These are phyloP conservation scores for Cercospora sp. DNA, from an alignment of 2,329 filamentous ascomycete species.

Conservation along the genomic window DNA sequence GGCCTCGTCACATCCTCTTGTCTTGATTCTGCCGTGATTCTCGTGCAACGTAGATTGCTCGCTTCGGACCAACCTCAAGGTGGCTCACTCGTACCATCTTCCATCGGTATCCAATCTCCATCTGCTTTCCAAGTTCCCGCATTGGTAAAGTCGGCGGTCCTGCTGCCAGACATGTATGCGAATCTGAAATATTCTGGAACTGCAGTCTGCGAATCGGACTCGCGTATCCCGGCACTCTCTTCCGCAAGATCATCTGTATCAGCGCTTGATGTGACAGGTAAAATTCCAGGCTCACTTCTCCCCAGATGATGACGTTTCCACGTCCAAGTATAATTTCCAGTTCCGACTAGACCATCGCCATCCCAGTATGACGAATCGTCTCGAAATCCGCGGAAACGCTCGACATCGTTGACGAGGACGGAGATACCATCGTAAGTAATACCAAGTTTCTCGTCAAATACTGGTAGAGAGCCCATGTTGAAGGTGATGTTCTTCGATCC, in stretches of 20 bases:
- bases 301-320: constrained; percentile 36
- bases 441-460: constrained; percentile 44
- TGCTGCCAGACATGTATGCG: constrained; percentile 67
- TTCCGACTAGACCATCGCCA: constrained; percentile 27
- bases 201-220: constrained; percentile 39
- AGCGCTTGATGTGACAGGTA: constrained; percentile 1
- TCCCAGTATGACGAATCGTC: constrained; percentile 56
- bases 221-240: constrained; percentile 1
- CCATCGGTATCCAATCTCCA: constrained; percentile 67
- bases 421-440: constrained; percentile 69
- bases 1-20: neutral
- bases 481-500: constrained; percentile 65
- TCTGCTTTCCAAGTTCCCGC: constrained; percentile 68
- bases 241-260: neutral
- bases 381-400: constrained; percentile 69
- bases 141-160: constrained; percentile 69
- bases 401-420: constrained; percentile 81
- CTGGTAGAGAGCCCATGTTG: constrained; percentile 48
- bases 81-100: constrained; percentile 53
- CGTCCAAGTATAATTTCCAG: constrained; percentile 36
- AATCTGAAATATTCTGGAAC: constrained; percentile 75
- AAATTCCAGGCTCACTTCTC: constrained; percentile 8
- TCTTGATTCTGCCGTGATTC: neutral
- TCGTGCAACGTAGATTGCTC: neutral
- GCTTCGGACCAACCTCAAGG: neutral